Evolutionary conservation across 768 basidiomycete genomes (phyloP).

Genomic region (Tremella mesenterica): DNA sequence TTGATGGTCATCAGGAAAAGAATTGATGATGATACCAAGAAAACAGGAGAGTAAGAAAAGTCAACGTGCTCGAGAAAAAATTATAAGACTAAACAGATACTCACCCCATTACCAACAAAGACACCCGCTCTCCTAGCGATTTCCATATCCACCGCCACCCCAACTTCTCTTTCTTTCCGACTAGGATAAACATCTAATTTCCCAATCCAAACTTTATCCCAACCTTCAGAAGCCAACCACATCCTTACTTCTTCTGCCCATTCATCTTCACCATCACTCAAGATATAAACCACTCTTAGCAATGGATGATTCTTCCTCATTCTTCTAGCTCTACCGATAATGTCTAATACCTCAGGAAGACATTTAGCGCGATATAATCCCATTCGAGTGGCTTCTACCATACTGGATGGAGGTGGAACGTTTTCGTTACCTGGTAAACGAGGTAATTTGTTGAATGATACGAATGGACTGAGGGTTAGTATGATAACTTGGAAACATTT

Average conservation of each 20-base stretch:
- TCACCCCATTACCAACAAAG: constrained; percentile 44
- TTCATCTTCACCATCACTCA: constrained; percentile 33
- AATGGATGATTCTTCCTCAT: constrained; percentile 42
- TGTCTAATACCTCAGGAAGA: constrained; percentile 33
- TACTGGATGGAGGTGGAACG: constrained; percentile 33
- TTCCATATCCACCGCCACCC: constrained; percentile 42
- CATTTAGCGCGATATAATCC: constrained; percentile 43
- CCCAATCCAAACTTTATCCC: constrained; percentile 35
- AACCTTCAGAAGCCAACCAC: constrained; percentile 41
- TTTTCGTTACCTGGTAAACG: constrained; percentile 41
- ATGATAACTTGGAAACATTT: too few relatives aligned
- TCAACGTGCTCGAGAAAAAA: neutral
- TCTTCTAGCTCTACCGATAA: constrained; percentile 39
- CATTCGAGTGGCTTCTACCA: constrained; percentile 33
- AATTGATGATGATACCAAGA: too few relatives aligned
- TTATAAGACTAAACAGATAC: constrained; percentile 3
- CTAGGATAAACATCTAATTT: constrained; percentile 27
- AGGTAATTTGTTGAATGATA: constrained; percentile 40
- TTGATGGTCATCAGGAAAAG: too few relatives aligned
- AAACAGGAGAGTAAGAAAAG: neutral
- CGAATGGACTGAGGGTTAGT: constrained; percentile 30
- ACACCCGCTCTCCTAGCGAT: constrained; percentile 40
- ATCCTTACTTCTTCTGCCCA: constrained; percentile 34
- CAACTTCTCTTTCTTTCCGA: constrained; percentile 35
- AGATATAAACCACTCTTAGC: constrained; percentile 35